Evolutionary conservation across 2,329 filamentous ascomycete genomes (phyloP).

Genomic region (Atkinsonella texensis): DNA sequence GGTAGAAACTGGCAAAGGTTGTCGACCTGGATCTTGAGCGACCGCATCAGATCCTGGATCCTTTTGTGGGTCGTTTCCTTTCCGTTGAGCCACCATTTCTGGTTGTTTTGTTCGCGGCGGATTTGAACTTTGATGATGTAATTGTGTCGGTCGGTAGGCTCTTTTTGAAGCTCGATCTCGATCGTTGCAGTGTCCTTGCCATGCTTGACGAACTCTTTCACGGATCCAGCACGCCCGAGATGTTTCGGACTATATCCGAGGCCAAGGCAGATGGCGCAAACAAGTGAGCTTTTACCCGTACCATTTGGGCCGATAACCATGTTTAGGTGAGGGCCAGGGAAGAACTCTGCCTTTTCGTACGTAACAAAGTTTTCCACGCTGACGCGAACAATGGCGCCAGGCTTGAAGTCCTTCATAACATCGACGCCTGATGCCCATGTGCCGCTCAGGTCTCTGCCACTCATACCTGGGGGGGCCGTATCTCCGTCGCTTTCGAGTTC

Average conservation of each 20-base stretch:
- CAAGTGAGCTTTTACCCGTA: conserved; percentile 92
- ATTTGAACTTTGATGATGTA: conserved; percentile 66
- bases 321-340: conserved; percentile 83
- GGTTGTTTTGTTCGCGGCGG: conserved; percentile 68
- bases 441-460: conserved; percentile 8
- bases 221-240: conserved; percentile 72
- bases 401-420: conserved; percentile 36
- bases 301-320: conserved; percentile 99
- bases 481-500: conserved; percentile 11
- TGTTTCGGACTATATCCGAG: conserved; percentile 73
- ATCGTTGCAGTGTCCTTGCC: conserved; percentile 65
- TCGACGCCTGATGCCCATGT: conserved; percentile 7
- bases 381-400: conserved; percentile 82
- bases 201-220: conserved; percentile 90
- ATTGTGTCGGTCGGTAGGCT: conserved; percentile 48
- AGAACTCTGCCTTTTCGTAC: conserved; percentile 84
- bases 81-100: conserved; percentile 67
- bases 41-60: conserved; percentile 54
- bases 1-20: conserved; percentile 96
- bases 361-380: conserved; percentile 85
- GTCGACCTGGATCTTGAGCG: conserved; percentile 85
- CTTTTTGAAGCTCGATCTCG: conserved; percentile 77
- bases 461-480: conserved; percentile 6
- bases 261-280: conserved; percentile 91
- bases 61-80: conserved; percentile 47